phyloP scores from a whole-genome alignment of 2,329 filamentous ascomycete genomes.

The Epichloe baconii region DNA sequence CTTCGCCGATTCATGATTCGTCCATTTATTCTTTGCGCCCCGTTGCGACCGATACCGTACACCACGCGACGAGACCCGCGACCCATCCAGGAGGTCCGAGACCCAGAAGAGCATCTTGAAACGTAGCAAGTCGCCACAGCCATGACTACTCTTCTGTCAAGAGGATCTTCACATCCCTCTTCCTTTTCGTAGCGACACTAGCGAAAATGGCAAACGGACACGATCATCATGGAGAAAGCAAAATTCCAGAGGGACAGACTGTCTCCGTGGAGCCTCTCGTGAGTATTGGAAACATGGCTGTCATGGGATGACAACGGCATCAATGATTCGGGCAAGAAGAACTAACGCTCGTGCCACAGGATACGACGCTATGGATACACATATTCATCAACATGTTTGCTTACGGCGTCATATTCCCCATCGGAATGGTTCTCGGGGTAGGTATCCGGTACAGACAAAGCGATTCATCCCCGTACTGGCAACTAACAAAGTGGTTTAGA shows the following conservation, averaged over 20 bases:
- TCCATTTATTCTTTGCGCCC: not conserved
- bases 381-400: conserved; percentile 78
- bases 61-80: not conserved
- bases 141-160: conserved; percentile 11
- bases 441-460: conserved; percentile 19
- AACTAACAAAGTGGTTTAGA: conserved; percentile 33
- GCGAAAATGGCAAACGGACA: conserved; percentile 23
- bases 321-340: not conserved
- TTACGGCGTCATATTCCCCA: conserved; percentile 85
- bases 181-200: conserved; percentile 14
- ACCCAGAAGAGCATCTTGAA: conserved; percentile 2
- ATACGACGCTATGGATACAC: conserved; percentile 83
- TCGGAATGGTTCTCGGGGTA: conserved; percentile 91
- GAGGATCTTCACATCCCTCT: conserved; percentile 8
- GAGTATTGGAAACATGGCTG: conserved; percentile 17
- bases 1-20: not conserved
- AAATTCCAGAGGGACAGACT: conserved; percentile 55
- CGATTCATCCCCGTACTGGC: not conserved
- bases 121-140: conserved; percentile 3
- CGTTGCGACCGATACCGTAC: not conserved
- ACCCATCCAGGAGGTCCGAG: conserved; percentile 1
- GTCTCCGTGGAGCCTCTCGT: conserved; percentile 65
- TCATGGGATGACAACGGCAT: not conserved
- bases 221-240: conserved; percentile 34
- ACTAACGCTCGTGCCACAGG: conserved; percentile 34